These are phyloP conservation scores for Monosporozyma solicola DNA, from an alignment of 805 yeast genomes.

Conservation along the genomic window DNA sequence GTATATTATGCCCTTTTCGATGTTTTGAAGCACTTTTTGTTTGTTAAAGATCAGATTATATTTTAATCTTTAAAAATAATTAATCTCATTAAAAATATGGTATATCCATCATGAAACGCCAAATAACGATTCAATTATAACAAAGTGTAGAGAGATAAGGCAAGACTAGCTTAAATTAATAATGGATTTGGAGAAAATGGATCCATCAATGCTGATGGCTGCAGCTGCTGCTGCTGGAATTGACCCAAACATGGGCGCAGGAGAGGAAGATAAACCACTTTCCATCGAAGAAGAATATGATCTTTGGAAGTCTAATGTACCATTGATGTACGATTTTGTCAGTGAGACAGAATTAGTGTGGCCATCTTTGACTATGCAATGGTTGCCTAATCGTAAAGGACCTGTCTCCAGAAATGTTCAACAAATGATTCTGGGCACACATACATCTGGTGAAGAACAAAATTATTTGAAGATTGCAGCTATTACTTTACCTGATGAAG, in stretches of 20 bases:
- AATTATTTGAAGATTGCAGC: conserved; percentile 60
- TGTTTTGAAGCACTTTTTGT: not conserved
- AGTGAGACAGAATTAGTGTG: conserved; percentile 71
- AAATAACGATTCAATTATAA: not conserved
- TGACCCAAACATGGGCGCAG: not conserved
- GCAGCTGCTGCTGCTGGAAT: not conserved
- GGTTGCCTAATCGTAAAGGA: conserved; percentile 45
- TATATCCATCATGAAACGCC: not conserved
- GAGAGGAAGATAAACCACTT: conserved; percentile 6
- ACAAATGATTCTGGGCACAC: conserved; percentile 58
- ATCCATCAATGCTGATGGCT: not conserved
- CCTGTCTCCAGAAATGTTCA: conserved; percentile 31
- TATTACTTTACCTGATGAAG: conserved; percentile 43
- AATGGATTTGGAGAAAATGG: not conserved
- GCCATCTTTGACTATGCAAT: conserved; percentile 75
- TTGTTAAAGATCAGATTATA: not conserved
- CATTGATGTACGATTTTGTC: conserved; percentile 74
- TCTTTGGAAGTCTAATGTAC: conserved; percentile 73
- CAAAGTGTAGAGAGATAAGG: not conserved
- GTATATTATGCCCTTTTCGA: not conserved
- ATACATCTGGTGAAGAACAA: conserved; percentile 59
- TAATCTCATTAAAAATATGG: not conserved
- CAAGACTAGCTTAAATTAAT: not conserved
- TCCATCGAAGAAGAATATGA: conserved; percentile 51
- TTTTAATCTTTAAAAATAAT: not conserved